A percentile compares a stretch with the other conserved stretches of the same genome.
phyloP scores from a whole-genome alignment of 2,329 filamentous ascomycete genomes.

The Penicillium vulpinum region DNA sequence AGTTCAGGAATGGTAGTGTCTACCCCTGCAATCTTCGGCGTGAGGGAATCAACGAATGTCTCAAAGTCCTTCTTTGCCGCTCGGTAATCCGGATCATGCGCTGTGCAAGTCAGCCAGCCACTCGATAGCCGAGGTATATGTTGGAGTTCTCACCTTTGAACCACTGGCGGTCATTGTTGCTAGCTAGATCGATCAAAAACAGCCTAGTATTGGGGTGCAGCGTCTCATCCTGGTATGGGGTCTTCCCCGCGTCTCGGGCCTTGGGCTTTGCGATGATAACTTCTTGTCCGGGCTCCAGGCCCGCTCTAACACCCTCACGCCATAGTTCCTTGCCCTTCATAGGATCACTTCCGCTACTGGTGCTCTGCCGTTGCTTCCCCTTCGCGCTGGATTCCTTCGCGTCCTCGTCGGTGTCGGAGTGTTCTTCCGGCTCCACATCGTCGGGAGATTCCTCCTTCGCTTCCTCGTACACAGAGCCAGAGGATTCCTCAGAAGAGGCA shows the following conservation, averaged over 20 bases:
- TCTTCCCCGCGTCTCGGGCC: constrained; percentile 60
- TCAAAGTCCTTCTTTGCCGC: constrained; percentile 78
- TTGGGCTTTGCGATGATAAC: constrained; percentile 65
- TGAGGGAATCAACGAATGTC: constrained; percentile 71
- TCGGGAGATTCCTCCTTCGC: constrained; percentile 9
- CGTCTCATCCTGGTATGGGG: constrained; percentile 57
- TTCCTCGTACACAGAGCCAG: constrained; percentile 47
- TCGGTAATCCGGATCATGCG: constrained; percentile 77
- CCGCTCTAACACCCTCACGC: constrained; percentile 57
- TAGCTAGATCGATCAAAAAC: constrained; percentile 59
- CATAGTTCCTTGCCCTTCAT: constrained; percentile 53
- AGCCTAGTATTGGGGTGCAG: constrained; percentile 65
- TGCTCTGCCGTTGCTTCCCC: constrained; percentile 8
- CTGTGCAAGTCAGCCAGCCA: constrained; percentile 46
- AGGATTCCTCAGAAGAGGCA: constrained; percentile 77
- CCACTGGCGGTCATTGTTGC: constrained; percentile 65
- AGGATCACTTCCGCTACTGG: constrained; percentile 1
- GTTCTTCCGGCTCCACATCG: constrained; percentile 18
- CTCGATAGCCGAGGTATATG: constrained; percentile 4
- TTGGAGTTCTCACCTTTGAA: constrained; percentile 55
- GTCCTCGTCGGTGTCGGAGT: constrained; percentile 19
- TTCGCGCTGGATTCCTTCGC: constrained; percentile 3
- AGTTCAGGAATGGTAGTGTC: constrained; percentile 85
- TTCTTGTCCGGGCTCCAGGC: constrained; percentile 59
- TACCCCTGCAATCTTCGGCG: constrained; percentile 66